Evolutionary conservation across 495 filamentous ascomycete genomes (phyloP), one percentile per base, ranked within the genome.

Genomic region (Paragyromitra xinjiangensis): DNA sequence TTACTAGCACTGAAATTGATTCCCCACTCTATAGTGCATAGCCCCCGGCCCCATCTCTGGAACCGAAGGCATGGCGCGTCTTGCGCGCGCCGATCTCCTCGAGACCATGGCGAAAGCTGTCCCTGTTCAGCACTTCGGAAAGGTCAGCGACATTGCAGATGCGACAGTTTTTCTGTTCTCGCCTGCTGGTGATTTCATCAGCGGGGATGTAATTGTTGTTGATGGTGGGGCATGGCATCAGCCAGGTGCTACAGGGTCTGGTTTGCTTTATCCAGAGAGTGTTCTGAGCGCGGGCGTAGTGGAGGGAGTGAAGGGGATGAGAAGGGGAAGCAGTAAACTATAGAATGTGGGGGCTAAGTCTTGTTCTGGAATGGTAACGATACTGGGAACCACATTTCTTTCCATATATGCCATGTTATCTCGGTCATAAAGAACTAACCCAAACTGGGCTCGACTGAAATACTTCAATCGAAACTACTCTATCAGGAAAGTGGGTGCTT

Each of bases 101-200:
- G 63, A 71, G 8, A 84, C 83, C 45, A 75, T 82, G 51, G 59
- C 62, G 50, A 78, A 69, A 14, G 56, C 58, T 0, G 83, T 92
- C 24, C 95, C 95, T 0, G 83, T 91, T 0, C 93, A 93, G 12
- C 86, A 93, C 62, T 88, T 88, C 75, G 95, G 95, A n/a, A 89
- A 87, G 0, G 88, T 97, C 8, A 90, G 90, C 70, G 95, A 99
- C 79, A 94, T 99, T 80, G 92, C 94, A 0, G 94, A 99, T 85
- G 93, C 94, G 16, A 97, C 94, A 0, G 90, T 98, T 0, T 98
- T 89, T 78, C 83, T 97, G 26, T 94, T 97, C 77, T 90, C 90
- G 29, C 91, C 95, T 61, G 90, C 92, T 0, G 94, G 92, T 2
- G 94, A 90, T 80, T 98, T 92, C 81, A 88, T 97, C 7, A 96